Base-by-base conservation (phyloP, 2,329 filamentous ascomycete species). In the Ilyonectria mors-panacis region DNA sequence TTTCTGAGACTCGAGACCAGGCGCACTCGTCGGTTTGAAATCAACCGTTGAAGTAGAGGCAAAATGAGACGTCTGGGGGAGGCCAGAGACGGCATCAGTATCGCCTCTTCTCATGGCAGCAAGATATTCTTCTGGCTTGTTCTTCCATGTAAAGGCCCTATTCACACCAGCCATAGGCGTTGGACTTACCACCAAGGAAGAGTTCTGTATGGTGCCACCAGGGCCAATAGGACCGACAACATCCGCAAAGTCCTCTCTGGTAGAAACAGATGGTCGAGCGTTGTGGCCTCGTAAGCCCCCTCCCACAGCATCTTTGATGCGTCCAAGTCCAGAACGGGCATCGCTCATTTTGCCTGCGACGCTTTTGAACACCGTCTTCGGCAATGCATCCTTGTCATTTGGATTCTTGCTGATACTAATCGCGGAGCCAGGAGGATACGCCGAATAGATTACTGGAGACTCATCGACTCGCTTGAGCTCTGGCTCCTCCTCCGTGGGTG, bases 271-370 rank as follows among this genome's bases (percentile, higher is more conserved):
- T n/a, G 85, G 84, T 15, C 86, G 85, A 70, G 80, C 85, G 53
- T 77, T 74, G 66, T 91, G 88, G 2, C 87, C 86, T 69, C 85
- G 85, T n/a, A 85, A 77, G 12, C 82, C 83, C 15, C 85, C 85
- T 1, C 93, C 93, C 39, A 97, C 92, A 3, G 91, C 94, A 77
- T 95, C 94, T 76, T 95, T 95, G 78, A 98, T 94, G 39, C 93
- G 91, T 2, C 93, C 93, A 63, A 97, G 87, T 0, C 94, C 94
- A 63, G 92, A 94, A 53, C 92, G 91, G 51, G 94, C 93, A 79
- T 97, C 94, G 69, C 88, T 93, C 77, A 93, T 92, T 71, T 92
- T 92, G 6, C 89, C 93, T 2, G 92, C 92, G 17, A 96, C 93
- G 67, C 91, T 93, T 78, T 93, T 96, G 79, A 95, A 92, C 17